Percentiles rank a stretch among this genome's conserved stretches.
These are phyloP conservation scores for Curvularia sp. DNA, from an alignment of 2,329 filamentous ascomycete genomes.

Conservation along the genomic window DNA sequence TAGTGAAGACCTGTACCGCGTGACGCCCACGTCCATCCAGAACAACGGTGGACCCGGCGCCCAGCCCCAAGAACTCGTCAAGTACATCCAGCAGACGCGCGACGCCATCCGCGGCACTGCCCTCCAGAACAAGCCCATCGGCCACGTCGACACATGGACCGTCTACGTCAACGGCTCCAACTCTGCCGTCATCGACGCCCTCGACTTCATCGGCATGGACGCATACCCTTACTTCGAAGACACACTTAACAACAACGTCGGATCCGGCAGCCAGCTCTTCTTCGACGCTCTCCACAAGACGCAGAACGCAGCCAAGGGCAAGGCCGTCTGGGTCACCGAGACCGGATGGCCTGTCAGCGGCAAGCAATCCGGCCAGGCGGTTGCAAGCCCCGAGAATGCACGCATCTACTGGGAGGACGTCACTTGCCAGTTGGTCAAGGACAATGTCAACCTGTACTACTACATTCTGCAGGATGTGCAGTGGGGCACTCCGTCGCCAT, in stretches of 20 bases:
- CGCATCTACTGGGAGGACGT: conserved; percentile 82
- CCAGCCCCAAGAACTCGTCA: conserved; percentile 66
- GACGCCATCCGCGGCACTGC: conserved; percentile 67
- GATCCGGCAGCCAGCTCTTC: conserved; percentile 70
- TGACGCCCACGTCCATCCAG: conserved; percentile 70
- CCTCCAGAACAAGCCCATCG: conserved; percentile 66
- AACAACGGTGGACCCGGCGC: conserved; percentile 69
- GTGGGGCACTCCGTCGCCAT: conserved; percentile 66
- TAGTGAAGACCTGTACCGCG: conserved; percentile 72
- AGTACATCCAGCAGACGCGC: conserved; percentile 75
- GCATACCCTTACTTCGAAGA: conserved; percentile 85
- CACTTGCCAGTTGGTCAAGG: conserved; percentile 72
- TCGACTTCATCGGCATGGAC: conserved; percentile 84
- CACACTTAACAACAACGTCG: conserved; percentile 63
- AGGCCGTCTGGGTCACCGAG: conserved; percentile 85
- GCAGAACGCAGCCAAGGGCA: conserved; percentile 64
- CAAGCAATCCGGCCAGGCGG: conserved; percentile 63
- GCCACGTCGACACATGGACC: conserved; percentile 92
- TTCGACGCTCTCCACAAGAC: conserved; percentile 69
- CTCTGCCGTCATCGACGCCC: conserved; percentile 69
- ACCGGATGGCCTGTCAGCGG: conserved; percentile 86
- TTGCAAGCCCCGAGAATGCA: conserved; percentile 71
- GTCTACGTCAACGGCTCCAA: conserved; percentile 72
- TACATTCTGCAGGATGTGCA: conserved; percentile 76
- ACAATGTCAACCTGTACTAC: conserved; percentile 65